Conservation (phyloP, 768 basidiomycete genomes). For the Ramaria rubella region DNA sequence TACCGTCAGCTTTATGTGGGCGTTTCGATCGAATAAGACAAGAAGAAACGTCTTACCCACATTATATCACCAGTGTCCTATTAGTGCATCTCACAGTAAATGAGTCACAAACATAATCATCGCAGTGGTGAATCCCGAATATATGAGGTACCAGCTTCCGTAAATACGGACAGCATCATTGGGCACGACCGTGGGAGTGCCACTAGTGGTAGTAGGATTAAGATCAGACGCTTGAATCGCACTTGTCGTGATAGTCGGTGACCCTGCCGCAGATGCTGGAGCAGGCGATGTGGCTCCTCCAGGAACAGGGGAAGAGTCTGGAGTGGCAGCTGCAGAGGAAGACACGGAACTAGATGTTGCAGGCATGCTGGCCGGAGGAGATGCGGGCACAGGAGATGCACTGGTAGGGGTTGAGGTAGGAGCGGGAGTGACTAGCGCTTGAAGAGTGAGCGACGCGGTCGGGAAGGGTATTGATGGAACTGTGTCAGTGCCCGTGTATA, state of each 20-base stretch:
- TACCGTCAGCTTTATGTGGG: too few relatives aligned
- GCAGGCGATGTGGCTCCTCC: neutral
- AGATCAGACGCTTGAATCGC: neutral
- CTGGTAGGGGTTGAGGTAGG: neutral
- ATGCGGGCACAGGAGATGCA: neutral
- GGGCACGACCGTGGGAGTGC: neutral
- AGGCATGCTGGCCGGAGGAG: neutral
- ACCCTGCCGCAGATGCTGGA: neutral
- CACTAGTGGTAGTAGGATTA: too few relatives aligned
- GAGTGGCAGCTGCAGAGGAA: neutral
- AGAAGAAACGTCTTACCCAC: too few relatives aligned
- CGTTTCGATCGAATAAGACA: too few relatives aligned
- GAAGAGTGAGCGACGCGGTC: neutral
- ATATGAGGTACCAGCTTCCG: neutral
- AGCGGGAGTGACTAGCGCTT: neutral
- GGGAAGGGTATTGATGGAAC: neutral
- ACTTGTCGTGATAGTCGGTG: neutral
- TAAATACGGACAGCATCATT: neutral
- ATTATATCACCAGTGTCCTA: too few relatives aligned
- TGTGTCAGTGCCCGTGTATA: neutral
- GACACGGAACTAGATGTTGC: too few relatives aligned
- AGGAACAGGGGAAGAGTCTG: neutral
- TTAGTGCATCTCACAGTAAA: neutral
- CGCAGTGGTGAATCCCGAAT: neutral
- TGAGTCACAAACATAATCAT: neutral